phyloP scores from a whole-genome alignment of 371 early-diverging fungal genomes.

The Apophysomyces elegans region DNA sequence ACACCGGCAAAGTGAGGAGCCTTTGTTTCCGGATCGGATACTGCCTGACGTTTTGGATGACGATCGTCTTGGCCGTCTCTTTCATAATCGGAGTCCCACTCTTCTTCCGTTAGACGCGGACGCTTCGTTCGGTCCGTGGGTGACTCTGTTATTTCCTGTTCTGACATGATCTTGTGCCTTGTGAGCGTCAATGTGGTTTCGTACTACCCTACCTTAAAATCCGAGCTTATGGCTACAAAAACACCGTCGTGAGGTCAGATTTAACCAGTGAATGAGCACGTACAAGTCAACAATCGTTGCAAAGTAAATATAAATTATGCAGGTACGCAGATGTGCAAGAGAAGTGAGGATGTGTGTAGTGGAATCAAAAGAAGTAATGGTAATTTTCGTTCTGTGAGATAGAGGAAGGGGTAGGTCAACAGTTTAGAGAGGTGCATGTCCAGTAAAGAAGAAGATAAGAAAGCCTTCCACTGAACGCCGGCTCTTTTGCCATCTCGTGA shows the following conservation, averaged over 20 bases:
- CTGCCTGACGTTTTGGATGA: slow-evolving; percentile 51
- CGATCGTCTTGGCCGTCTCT: slow-evolving; percentile 42
- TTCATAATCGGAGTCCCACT: slow-evolving; percentile 44
- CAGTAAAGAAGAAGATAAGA: slow-evolving; percentile 1
- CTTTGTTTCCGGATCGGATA: slow-evolving; percentile 54
- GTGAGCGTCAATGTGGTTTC: slow-evolving; percentile 2
- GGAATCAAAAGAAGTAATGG: slow-evolving; percentile 12
- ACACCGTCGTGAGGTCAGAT: slow-evolving; percentile 5
- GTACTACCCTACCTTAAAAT: background rate
- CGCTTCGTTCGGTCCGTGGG: slow-evolving; percentile 53
- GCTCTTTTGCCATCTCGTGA: background rate
- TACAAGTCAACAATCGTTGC: background rate
- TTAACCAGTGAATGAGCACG: background rate
- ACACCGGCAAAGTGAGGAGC: slow-evolving; percentile 51
- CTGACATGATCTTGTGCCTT: slow-evolving; percentile 16
- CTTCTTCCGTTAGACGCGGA: slow-evolving; percentile 49
- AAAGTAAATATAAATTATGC: slow-evolving; percentile 11
- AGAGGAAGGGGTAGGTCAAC: slow-evolving; percentile 12
- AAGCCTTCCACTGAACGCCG: background rate
- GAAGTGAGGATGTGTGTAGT: slow-evolving; percentile 9
- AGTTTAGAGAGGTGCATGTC: slow-evolving; percentile 8
- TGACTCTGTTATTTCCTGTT: slow-evolving; percentile 28
- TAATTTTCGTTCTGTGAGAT: slow-evolving; percentile 7
- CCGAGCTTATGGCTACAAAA: slow-evolving; percentile 9
- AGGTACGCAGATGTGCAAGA: slow-evolving; percentile 15